Evolutionary conservation across 257 asterid genomes (phyloP), one percentile per base, ranked within the genome.

Genomic region (Ocimum tenuiflorum): DNA sequence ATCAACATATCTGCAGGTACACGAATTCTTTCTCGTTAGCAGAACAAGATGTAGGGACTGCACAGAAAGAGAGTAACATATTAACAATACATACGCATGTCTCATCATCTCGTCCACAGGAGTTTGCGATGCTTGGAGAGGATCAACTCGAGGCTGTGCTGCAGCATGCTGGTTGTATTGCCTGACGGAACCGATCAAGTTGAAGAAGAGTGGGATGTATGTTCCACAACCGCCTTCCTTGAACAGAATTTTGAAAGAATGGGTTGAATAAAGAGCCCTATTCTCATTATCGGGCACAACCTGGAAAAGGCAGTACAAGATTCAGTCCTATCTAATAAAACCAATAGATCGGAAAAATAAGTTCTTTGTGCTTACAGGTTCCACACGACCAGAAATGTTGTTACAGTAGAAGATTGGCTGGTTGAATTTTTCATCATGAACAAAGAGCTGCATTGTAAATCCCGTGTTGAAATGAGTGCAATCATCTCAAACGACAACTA

Each of bases 171-270:
- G 90, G 69, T 79, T 85, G 41, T 80, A 79, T 61, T 75, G 91
- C 67, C 97, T 80, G 57, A 94, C 95, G 4, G 95, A 88, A 20
- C 77, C 71, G 22, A 94, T 82, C 50, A 94, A 70, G 83, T 90
- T 90, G 79, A 90, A 85, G 79, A 94, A 90, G 24, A 94, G 73
- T 9, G 99, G 97, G 70, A 94, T 60, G 56, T 88, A 90, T 29
- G 99, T 94, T 70, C 99, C 99, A 83, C 99, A 94, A 15, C 99
- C 99, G 3, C 99, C 99, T 66, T 90, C 99, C 78, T 90, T 94
- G 85, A 94, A 94, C 79, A 94, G 80, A 67, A 94, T 94, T 82
- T 90, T 94, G 88, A 88, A 86, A 18, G 96, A 75, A 29, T 90
- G 96, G 23, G 97, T 77, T 14, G 97, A 94, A 69, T 86, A 86